Percentiles rank a stretch among this genome's conserved stretches.
Evolutionary conservation across 257 asterid genomes (phyloP).

Genomic region (Rubia yunnanensis): DNA sequence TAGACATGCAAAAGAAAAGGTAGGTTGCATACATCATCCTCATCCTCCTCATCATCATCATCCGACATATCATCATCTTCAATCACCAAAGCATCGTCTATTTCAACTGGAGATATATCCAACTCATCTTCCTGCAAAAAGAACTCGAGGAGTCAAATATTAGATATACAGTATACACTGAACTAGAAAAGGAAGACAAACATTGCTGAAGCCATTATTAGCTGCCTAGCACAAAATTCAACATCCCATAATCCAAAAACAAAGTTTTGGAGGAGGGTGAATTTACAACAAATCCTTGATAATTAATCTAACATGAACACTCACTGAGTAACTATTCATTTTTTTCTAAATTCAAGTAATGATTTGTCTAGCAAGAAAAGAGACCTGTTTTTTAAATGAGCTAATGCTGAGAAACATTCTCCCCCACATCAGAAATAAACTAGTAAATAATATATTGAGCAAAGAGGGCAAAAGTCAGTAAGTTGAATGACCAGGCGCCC

Average conservation of each 20-base stretch:
- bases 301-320: background rate
- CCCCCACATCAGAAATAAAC: background rate
- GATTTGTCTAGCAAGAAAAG: background rate
- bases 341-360: no score
- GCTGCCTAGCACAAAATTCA: background rate
- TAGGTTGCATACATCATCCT: conserved; percentile 58
- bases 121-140: conserved; percentile 77
- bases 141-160: background rate
- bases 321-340: background rate
- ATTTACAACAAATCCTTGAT: background rate
- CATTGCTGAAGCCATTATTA: background rate
- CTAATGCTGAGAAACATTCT: no score
- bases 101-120: conserved; percentile 70
- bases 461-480: no score
- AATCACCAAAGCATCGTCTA: conserved; percentile 86
- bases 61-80: conserved; percentile 95
- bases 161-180: no score
- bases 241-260: background rate
- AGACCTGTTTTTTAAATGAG: no score
- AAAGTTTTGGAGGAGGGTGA: background rate
- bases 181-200: background rate
- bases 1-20: background rate
- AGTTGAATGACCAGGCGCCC: background rate
- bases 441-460: no score
- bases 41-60: conserved; percentile 73